Base-by-base conservation (phyloP, 2,329 filamentous ascomycete genomes). In the Fusarium denticulatum region DNA sequence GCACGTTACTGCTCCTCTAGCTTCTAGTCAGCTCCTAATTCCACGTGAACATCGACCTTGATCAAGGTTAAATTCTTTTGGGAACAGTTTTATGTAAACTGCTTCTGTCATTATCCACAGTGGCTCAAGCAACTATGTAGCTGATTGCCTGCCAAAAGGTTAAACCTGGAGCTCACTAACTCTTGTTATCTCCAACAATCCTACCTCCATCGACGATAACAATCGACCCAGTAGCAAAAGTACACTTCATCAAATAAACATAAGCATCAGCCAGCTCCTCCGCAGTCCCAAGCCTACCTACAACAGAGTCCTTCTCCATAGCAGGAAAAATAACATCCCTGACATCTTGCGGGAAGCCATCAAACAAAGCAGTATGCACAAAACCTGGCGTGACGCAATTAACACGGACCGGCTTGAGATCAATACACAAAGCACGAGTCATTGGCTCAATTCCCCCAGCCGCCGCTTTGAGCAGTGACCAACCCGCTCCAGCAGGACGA, bases 181-280 rank as follows among this genome's bases (percentile, higher is more conserved):
- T 32, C 16, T 2, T 57, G n/a, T 20, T 4, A 34, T 58, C n/a
- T 24, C 40, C 40, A 14, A 47, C 40, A 1, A 36, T 15, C n/a
- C 55, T 45, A 9, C 55, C 55, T 6, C 58, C 58, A 1, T 60
- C 58, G 9, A 55, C 49, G n/a, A 40, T n/a, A 8, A 60, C 58
- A 8, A 24, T 60, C 24, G 47, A 55, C 6, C 58, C 58, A 30
- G 58, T 60, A 5, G 58, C 58, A 42, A 55, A 55, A 18, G 49
- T 43, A n/a, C 49, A 39, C 47, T 60, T 60, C 58, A 60, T 60
- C 47, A 60, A 9, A 42, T 60, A 60, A 30, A 60, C 12, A 43
- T 60, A 60, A 6, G 47, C 49, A 6, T 60, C 58, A 0, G 58
- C 58, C 11, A 60, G 26, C 10, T 60, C 58, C n/a, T 36, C 28